phyloP scores from a whole-genome alignment of 2,329 filamentous ascomycete species.

The Venturia nashicola region DNA sequence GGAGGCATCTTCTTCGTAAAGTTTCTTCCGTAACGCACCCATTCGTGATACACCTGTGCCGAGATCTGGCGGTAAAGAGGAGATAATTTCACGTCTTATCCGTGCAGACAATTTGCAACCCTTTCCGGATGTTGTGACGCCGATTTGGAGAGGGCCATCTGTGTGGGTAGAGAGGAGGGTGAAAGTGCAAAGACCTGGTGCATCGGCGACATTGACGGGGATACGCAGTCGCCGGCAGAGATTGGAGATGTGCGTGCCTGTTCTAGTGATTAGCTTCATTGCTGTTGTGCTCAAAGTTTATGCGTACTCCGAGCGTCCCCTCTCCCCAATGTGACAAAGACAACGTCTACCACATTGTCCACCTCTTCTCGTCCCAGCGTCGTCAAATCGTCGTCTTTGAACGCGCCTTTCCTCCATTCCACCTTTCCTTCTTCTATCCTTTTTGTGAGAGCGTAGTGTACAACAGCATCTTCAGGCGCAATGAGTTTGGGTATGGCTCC shows the following conservation, averaged over 20 bases:
- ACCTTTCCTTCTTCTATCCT: slow-evolving; percentile 55
- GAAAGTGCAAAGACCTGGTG: slow-evolving; percentile 77
- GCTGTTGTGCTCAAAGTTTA: background rate
- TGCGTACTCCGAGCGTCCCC: slow-evolving; percentile 35
- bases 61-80: slow-evolving; percentile 62
- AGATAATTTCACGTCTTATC: slow-evolving; percentile 76
- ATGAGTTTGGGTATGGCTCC: slow-evolving; percentile 74
- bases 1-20: slow-evolving; percentile 33
- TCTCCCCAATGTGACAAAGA: slow-evolving; percentile 64
- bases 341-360: slow-evolving; percentile 68
- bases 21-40: slow-evolving; percentile 39
- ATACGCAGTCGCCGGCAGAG: slow-evolving; percentile 72
- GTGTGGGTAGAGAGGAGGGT: slow-evolving; percentile 77
- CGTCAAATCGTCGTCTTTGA: slow-evolving; percentile 60
- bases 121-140: slow-evolving; percentile 87
- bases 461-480: slow-evolving; percentile 49
- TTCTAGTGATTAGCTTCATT: slow-evolving; percentile 8
- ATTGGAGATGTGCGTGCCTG: slow-evolving; percentile 55
- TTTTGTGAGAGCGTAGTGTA: slow-evolving; percentile 49
- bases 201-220: slow-evolving; percentile 85
- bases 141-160: slow-evolving; percentile 86
- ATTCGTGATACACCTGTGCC: slow-evolving; percentile 67
- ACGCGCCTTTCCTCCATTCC: slow-evolving; percentile 52
- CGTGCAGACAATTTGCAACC: slow-evolving; percentile 89
- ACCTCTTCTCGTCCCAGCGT: slow-evolving; percentile 71